Evolutionary conservation across 202 grass and related monocot genomes (phyloP), one percentile per base, ranked within the genome.

Genomic region (Carex arenaria): DNA sequence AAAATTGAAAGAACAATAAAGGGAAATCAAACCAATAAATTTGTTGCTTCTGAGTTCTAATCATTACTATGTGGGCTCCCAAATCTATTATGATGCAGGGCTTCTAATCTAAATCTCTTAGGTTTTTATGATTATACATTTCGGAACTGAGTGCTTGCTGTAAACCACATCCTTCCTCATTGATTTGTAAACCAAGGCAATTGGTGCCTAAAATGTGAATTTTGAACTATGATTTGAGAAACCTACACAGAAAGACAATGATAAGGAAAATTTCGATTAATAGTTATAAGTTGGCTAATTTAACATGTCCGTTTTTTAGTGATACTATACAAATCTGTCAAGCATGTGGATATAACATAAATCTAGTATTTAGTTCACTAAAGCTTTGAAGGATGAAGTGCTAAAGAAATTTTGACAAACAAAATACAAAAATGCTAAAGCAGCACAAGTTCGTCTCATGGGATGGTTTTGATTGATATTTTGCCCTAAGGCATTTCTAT

Each of bases 11-110:
- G 43, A 32, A 32, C 23, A 82, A 38, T 69, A 19, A 82, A 69
- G 30, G 61, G 15, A 38, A 10, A 67, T 82, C 22, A 69, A 82
- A 82, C 17, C 32, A 68, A 82, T 30, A 82, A 34, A 69, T 38
- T 34, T 57, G 13, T 11, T 32, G 7, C 52, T 57, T 77, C 52
- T 57, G 32, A 23, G 67, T 49, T 62, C 60, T 11, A 62, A 62
- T 62, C 51, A 51, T 72, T 19, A 72, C 4, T 49, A 51, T 2
- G 18, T 52, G 40, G 51, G 13, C 28, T 77, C 15, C 23, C 72
- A 57, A 76, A 57, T 74, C 52, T 36, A 36, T 77, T 40, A 78
- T 78, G 7, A 59, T 59, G 53, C 7, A 78, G 54, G 30, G 11
- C 59, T 38, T 56, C 4, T 38, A 59, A 38, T 36, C n/a, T 1